Base-by-base conservation (phyloP, 148 eudicot species). In the Selenicereus undatus region DNA sequence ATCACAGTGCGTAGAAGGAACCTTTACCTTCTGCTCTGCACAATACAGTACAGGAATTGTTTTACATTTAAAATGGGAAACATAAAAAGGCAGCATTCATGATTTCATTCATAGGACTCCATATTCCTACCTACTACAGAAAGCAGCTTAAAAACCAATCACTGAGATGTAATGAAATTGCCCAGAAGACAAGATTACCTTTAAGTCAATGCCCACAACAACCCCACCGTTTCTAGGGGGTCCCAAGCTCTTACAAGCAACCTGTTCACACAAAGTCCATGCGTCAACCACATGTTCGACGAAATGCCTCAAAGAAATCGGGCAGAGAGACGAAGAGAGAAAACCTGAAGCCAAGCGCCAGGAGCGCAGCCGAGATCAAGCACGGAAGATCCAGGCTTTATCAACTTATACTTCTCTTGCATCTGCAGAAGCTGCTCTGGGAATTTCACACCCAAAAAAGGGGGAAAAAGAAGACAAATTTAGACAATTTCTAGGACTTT, bases 291-390 rank as follows among this genome's bases (percentile, higher is more conserved):
- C 0, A 0, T 84, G 86, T 84, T 84, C 76, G 78, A 78, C 77
- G 75, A 75, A 80, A 76, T 79, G 80, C 76, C 65, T 80, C 36
- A 80, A 76, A 60, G 80, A 86, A 80, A 78, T 39, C 36, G 35
- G 2, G 10, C 74, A 14, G 39, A 29, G 30, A 71, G 42, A 72
- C 4, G 50, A 52, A 24, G 30, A 9, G 51, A 52, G 3, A 68
- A 5, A 77, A 93, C 98, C 97, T 95, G 98, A 86, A 95, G 98
- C 99, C 99, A 95, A 66, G 99, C 99, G 78, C 99, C 99, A 85
- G 99, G 99, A 74, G 99, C 97, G 83, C 99, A 95, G 71, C 99
- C 99, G 72, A 95, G 95, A 85, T 95, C 98, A 62, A 95, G 99
- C 81, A 95, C 93, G 51, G 97, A 87, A 35, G 95, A 91, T 12